Base-by-base conservation (phyloP, 2,329 filamentous ascomycete species). In the Pleomassaria siparia region DNA sequence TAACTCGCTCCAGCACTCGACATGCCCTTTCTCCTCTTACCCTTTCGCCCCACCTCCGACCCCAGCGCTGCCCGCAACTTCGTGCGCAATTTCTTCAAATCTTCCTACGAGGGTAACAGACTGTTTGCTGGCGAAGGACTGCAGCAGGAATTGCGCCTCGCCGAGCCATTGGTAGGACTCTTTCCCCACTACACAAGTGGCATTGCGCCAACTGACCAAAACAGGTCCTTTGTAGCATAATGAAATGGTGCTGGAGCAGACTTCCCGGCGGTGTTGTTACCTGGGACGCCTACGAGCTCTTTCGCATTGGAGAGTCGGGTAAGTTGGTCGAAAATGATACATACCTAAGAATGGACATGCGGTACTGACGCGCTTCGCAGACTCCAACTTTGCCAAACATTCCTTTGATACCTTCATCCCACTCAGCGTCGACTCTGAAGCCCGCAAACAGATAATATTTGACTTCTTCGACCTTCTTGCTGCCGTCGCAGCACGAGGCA, bases 171-270 rank as follows among this genome's bases (percentile, higher is more conserved):
- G 87, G 92, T 96, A 79, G 57, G 83, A 62, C 52, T 43, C 41
- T 45, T 40, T 49, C 21, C 39, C 44, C 40, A 40, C 40, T n/a
- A 33, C 32, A 28, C 33, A 49, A 22, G 28, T 21, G 16, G 47
- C 44, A 10, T 15, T 32, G 13, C 2, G 49, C 44, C 43, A 41
- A 51, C 65, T 63, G 42, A 66, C 56, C 47, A 24, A 37, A 36
- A 43, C 48, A 96, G 90, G 91, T 95, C 47, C 82, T 99, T 44
- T 91, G 91, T 55, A 94, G 91, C 62, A 91, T 96, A 33, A 80
- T 94, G 56, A 99, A 97, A 77, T 99, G 94, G 94, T 97, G 92
- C 72, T 99, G 94, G 94, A 91, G 89, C 69, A 84, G 94, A 73
- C 77, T 99, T 42, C 84, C 87, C 33, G 90, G 91, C 49, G 94